A percentile compares a stretch with the other conserved stretches of the same genome.
phyloP scores from a whole-genome alignment of 176 grass and related monocot genomes.

The Paspalum vaginatum region DNA sequence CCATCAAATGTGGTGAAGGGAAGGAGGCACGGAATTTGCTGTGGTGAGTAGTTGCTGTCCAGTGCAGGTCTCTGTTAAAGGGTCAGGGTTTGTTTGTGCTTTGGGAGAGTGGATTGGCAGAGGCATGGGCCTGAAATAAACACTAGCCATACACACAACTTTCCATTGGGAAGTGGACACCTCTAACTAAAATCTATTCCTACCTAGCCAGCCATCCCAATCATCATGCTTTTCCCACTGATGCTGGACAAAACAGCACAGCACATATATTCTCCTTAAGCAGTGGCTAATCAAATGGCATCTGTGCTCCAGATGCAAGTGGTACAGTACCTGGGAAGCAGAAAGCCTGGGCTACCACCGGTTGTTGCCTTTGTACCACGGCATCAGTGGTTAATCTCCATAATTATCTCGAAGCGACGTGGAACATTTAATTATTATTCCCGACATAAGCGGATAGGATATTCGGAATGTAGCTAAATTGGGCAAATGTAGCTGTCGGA shows the following conservation, averaged over 20 bases:
- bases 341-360: constrained; percentile 28
- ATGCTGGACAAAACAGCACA: constrained; percentile 39
- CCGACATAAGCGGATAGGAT: constrained; percentile 28
- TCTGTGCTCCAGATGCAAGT: constrained; percentile 46
- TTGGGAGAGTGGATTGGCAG: constrained; percentile 44
- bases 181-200: constrained; percentile 48
- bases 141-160: constrained; percentile 46
- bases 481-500: constrained; percentile 22
- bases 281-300: constrained; percentile 36
- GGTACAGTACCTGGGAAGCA: constrained; percentile 28
- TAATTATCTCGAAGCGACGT: constrained; percentile 13
- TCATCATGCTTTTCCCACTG: constrained; percentile 51
- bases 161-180: constrained; percentile 47
- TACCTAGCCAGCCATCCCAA: constrained; percentile 30
- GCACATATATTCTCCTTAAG: constrained; percentile 45
- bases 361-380: constrained; percentile 32
- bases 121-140: constrained; percentile 51
- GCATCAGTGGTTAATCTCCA: constrained; percentile 17
- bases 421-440: constrained; percentile 41
- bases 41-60: constrained; percentile 33
- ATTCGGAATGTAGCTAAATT: constrained; percentile 26
- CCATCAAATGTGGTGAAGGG: constrained; percentile 2
- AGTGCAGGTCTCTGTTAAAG: constrained; percentile 62
- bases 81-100: constrained; percentile 57
- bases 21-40: constrained; percentile 35